phyloP scores from a whole-genome alignment of 2,329 filamentous ascomycete genomes.

The Diatrype stigma region DNA sequence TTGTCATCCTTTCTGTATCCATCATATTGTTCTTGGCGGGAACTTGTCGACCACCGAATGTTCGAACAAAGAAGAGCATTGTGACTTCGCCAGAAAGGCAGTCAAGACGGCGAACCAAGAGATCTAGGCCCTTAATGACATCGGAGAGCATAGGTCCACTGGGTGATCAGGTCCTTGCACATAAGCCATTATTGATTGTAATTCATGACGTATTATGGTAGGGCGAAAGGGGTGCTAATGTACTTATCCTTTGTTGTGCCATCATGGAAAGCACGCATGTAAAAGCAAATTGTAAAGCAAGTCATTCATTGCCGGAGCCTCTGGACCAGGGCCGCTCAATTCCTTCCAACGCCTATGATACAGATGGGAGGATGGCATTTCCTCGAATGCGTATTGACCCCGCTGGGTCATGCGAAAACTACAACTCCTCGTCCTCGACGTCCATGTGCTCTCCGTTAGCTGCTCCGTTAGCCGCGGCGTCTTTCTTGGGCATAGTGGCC shows the following conservation, averaged over 20 bases:
- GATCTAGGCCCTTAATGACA: neutral
- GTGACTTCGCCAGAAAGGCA: neutral
- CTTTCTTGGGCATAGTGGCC: conserved; percentile 79
- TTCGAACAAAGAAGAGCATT: neutral
- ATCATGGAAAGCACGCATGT: conserved; percentile 3
- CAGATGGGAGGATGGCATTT: conserved; percentile 17
- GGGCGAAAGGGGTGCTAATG: conserved; percentile 3
- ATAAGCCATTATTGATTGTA: too few species aligned
- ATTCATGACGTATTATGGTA: neutral
- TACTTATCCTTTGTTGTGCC: conserved; percentile 3
- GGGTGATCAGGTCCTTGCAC: too few species aligned
- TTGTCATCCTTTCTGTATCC: neutral
- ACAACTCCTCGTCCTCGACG: conserved; percentile 53
- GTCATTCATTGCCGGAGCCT: conserved; percentile 22
- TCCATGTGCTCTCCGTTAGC: conserved; percentile 64
- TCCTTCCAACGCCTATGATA: conserved; percentile 29
- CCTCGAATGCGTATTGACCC: conserved; percentile 15
- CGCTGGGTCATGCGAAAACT: conserved; percentile 21
- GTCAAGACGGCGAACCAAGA: neutral
- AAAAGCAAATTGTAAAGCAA: conserved; percentile 17
- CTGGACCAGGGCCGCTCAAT: conserved; percentile 22
- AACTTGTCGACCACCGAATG: neutral
- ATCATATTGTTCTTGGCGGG: neutral
- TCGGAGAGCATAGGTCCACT: neutral
- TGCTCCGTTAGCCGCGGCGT: conserved; percentile 46